phyloP scores from a whole-genome alignment of 768 basidiomycete genomes.

The Peribolospora kevripleyi region DNA sequence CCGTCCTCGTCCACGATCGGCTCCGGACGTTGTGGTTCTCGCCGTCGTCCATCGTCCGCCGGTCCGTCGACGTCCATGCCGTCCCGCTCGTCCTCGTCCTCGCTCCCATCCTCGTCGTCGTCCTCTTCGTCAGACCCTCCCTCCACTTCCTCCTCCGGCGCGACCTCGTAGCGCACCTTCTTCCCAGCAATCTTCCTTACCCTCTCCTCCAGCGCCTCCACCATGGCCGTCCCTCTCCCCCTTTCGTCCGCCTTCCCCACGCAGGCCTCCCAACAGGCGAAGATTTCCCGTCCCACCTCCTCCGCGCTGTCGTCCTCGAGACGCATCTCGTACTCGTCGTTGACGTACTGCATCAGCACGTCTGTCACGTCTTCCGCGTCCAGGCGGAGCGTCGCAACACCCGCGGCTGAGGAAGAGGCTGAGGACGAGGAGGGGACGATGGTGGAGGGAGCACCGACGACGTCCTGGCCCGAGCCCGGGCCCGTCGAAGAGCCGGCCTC shows the following conservation, averaged over 20 bases:
- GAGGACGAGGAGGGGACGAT: constrained; percentile 12
- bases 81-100: constrained; percentile 17
- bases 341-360: constrained; percentile 54
- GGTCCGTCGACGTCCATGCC: constrained; percentile 21
- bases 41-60: constrained; percentile 18
- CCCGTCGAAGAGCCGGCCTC: neutral
- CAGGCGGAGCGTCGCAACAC: constrained; percentile 17
- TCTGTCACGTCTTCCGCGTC: constrained; percentile 62
- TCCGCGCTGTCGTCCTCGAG: constrained; percentile 69
- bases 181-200: constrained; percentile 37
- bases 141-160: constrained; percentile 1
- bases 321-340: constrained; percentile 60
- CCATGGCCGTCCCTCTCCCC: constrained; percentile 26
- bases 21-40: constrained; percentile 25
- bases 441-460: constrained; percentile 47
- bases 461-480: constrained; percentile 17
- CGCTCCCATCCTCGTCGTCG: constrained; percentile 21
- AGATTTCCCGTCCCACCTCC: constrained; percentile 44
- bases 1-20: constrained; percentile 78
- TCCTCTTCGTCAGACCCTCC: constrained; percentile 19
- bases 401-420: neutral
- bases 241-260: constrained; percentile 12
- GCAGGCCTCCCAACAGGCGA: constrained; percentile 33
- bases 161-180: constrained; percentile 21
- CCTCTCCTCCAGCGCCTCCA: constrained; percentile 37